A percentile compares a stretch with the other conserved stretches of the same genome.
phyloP scores from a whole-genome alignment of 2,329 filamentous ascomycete genomes.

The Pseudogymnoascus sp. region DNA sequence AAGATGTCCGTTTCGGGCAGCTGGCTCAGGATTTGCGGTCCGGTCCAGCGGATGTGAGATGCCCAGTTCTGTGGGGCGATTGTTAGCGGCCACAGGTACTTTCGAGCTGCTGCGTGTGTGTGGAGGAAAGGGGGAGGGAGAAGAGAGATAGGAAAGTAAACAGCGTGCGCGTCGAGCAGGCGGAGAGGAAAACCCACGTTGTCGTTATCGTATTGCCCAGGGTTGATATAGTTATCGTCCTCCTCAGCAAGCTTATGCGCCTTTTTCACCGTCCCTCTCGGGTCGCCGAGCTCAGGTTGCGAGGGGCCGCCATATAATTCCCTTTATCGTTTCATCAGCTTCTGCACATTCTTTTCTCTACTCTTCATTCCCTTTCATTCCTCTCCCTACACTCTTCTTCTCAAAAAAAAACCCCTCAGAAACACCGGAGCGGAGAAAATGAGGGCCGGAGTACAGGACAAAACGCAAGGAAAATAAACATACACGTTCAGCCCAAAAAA shows the following conservation, averaged over 20 bases:
- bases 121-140: too few species aligned
- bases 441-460: too few species aligned
- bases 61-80: constrained; percentile 39
- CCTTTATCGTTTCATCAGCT: constrained; percentile 21
- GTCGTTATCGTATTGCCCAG: constrained; percentile 51
- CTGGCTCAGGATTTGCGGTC: constrained; percentile 49
- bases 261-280: constrained; percentile 45
- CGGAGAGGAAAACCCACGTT: constrained; percentile 25
- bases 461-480: constrained; percentile 13
- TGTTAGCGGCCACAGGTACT: background rate
- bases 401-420: too few species aligned
- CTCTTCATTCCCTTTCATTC: too few species aligned
- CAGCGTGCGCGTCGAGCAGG: constrained; percentile 27
- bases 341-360: background rate
- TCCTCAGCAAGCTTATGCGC: constrained; percentile 37
- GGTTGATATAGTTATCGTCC: constrained; percentile 41
- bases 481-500: constrained; percentile 52
- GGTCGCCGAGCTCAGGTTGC: constrained; percentile 48
- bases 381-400: too few species aligned
- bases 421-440: too few species aligned
- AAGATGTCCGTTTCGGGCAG: constrained; percentile 49
- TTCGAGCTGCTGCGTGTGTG: too few species aligned
- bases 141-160: constrained; percentile 1
- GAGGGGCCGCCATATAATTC: constrained; percentile 53
- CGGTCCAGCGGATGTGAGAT: constrained; percentile 52